Evolutionary conservation across 768 basidiomycete species (phyloP), one percentile per base, ranked within the genome.

Genomic region (Boletus rex-veris): DNA sequence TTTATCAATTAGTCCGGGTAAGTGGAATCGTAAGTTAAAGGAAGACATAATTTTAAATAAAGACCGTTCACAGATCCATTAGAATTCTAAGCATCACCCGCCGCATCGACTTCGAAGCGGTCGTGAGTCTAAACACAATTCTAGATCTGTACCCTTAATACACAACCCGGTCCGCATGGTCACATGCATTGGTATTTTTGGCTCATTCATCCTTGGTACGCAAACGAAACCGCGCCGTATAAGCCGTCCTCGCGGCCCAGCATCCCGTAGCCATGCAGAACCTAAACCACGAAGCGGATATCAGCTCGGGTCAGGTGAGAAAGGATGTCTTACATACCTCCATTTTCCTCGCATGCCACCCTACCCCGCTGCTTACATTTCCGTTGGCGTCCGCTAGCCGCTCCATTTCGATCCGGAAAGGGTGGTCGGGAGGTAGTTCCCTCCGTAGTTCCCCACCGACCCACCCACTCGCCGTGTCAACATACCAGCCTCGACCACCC

Each of bases 291-390:
- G 30, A 56, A 38, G 40, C 39, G 11, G 50, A 30, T 33, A 42
- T 60, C 35, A 54, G 33, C 30, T 16, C 12, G 24, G 26, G 26
- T 50, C 18, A 33, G 54, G 16, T 18, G 45, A 40, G 10, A 7
- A 57, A 45, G 4, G 5, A 16, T 45, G 56, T 24, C n/a, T 37
- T n/a, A 73, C 86, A 52, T 62, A 92, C 90, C 82, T 97, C 94
- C 91, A 97, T 93, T 74, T 99, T 99, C 53, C 95, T 75, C 19
- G 90, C 85, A 72, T 97, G 93, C 94, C 95, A 98, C 1, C 96
- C 96, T 6, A 96, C 82, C 4, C 88, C 89, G 63, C 88, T 91
- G 66, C 80, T 88, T n/a, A 96, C 92, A 63, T 91, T 90, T 9
- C 93, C 92, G 58, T 91, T 90, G 5, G 89, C 85, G 53, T 85